phyloP scores from a whole-genome alignment of 2,329 filamentous ascomycete species.

The Diplodia mutila region DNA sequence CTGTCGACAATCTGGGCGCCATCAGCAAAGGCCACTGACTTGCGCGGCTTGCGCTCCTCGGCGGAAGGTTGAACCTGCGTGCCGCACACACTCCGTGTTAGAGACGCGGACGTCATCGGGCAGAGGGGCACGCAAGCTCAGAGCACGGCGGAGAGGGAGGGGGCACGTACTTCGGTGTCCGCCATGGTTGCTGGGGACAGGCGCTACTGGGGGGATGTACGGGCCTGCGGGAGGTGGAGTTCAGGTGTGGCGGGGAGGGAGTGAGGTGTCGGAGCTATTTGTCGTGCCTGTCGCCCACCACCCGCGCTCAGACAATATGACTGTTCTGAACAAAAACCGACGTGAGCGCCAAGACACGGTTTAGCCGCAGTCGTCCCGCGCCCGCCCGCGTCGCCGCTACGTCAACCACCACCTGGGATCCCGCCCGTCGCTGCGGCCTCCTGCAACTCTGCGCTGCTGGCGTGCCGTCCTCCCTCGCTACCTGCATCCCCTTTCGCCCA shows the following conservation, averaged over 20 bases:
- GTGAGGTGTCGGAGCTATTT: constrained; percentile 22
- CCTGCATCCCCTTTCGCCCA: neutral
- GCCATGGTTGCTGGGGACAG: constrained; percentile 56
- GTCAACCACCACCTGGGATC: neutral
- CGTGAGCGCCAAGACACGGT: constrained; percentile 1
- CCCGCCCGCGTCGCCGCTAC: neutral
- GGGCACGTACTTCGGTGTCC: constrained; percentile 38
- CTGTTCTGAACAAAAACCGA: constrained; percentile 20
- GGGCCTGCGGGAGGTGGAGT: constrained; percentile 9
- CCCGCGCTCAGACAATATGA: constrained; percentile 16
- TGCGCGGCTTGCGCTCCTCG: constrained; percentile 73
- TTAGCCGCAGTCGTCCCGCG: neutral
- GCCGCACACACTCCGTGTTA: constrained; percentile 10
- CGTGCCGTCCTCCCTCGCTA: neutral
- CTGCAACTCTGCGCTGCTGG: neutral
- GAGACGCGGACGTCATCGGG: constrained; percentile 23
- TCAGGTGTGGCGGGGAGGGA: constrained; percentile 13
- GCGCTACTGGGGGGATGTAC: constrained; percentile 4
- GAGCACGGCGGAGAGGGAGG: neutral
- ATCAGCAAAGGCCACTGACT: constrained; percentile 92
- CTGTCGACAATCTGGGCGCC: constrained; percentile 84
- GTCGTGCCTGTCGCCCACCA: constrained; percentile 17
- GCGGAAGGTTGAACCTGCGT: constrained; percentile 36
- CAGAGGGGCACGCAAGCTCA: constrained; percentile 20
- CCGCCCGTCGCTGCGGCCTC: neutral